phyloP scores from a whole-genome alignment of 1,284 basidiomycete genomes.

The Malassezia globosa region DNA sequence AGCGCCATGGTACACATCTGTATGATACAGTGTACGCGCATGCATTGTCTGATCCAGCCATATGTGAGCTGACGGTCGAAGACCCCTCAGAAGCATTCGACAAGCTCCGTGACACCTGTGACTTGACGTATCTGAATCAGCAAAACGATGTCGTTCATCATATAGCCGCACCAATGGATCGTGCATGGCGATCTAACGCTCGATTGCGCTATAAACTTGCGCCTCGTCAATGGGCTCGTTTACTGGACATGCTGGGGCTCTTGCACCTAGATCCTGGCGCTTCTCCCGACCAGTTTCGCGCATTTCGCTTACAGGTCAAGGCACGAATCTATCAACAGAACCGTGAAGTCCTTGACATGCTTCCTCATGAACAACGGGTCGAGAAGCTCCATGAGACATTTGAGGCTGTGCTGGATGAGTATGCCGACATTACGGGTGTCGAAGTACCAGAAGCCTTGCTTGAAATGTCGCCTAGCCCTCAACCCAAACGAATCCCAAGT shows the following conservation, averaged over 20 bases:
- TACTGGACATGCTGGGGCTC: constrained; percentile 82
- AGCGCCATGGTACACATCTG: constrained; percentile 61
- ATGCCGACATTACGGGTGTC: constrained; percentile 60
- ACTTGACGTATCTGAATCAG: constrained; percentile 62
- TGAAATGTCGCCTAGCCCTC: no score
- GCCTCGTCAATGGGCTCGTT: constrained; percentile 79
- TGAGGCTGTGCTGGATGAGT: constrained; percentile 73
- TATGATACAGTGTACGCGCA: constrained; percentile 77
- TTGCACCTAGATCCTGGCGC: constrained; percentile 60
- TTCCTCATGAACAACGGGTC: constrained; percentile 71
- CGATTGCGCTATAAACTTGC: constrained; percentile 78
- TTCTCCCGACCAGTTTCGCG: constrained; percentile 51
- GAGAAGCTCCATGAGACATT: constrained; percentile 89
- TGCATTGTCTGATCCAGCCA: constrained; percentile 57
- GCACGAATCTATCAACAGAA: constrained; percentile 88
- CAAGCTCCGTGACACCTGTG: constrained; percentile 81
- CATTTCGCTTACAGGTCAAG: constrained; percentile 61
- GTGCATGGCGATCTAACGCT: constrained; percentile 67
- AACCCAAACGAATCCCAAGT: no score
- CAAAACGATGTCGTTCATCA: constrained; percentile 22
- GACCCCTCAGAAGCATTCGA: constrained; percentile 94
- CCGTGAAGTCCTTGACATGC: constrained; percentile 73
- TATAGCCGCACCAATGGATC: constrained; percentile 64
- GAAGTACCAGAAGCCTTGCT: constrained; percentile 30
- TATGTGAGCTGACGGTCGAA: constrained; percentile 87